Evolutionary conservation across 495 filamentous ascomycete species (phyloP).

Genomic region (Letharia lupina): DNA sequence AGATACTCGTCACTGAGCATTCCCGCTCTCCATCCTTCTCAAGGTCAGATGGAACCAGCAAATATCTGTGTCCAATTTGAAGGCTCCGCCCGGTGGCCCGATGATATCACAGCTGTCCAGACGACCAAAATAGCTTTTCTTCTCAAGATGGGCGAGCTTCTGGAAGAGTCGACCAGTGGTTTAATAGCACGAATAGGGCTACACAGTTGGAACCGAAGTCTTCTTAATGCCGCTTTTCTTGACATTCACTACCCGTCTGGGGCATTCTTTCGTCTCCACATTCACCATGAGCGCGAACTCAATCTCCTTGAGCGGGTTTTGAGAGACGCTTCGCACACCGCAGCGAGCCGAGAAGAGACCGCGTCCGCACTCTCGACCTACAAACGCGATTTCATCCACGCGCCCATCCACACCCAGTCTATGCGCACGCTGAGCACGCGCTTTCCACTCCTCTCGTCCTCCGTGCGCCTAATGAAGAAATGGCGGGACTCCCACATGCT

Average conservation of each 20-base stretch:
- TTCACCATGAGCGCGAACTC: conserved; percentile 74
- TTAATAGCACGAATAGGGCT: conserved; percentile 61
- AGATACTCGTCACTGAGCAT: conserved; percentile 59
- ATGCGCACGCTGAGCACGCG: conserved; percentile 71
- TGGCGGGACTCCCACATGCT: conserved; percentile 87
- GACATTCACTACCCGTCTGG: conserved; percentile 68
- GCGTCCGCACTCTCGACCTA: conserved; percentile 60
- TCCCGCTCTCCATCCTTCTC: conserved; percentile 31
- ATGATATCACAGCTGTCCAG: conserved; percentile 82
- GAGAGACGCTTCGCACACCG: conserved; percentile 59
- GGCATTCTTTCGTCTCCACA: conserved; percentile 47
- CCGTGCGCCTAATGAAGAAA: conserved; percentile 78
- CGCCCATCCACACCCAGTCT: conserved; percentile 71
- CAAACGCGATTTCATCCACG: conserved; percentile 59
- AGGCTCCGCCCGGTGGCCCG: conserved; percentile 87
- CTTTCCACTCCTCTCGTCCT: conserved; percentile 70
- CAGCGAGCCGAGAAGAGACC: conserved; percentile 54
- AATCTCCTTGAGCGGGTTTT: conserved; percentile 66
- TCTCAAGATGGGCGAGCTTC: conserved; percentile 63
- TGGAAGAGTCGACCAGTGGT: conserved; percentile 45
- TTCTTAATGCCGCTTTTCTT: conserved; percentile 73
- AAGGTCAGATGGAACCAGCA: conserved; percentile 33
- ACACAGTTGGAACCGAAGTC: conserved; percentile 59
- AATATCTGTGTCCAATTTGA: conserved; percentile 84
- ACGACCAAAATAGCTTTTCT: conserved; percentile 90